Base-by-base conservation (phyloP, 140 eudicot species). In the Anethum foeniculum region DNA sequence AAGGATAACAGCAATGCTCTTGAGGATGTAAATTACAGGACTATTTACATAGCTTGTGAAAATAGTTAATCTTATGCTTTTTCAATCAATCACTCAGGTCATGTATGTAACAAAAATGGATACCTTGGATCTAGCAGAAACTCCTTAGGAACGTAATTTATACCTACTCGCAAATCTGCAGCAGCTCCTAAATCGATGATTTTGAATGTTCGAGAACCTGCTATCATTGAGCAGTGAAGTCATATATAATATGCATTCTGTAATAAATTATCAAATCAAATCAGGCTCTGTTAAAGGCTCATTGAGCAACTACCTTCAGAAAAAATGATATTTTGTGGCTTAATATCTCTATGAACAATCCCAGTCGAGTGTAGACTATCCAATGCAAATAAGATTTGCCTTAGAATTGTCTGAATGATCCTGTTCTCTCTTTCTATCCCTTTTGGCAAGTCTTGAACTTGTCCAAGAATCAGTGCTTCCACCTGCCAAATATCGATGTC, bases 61-160 rank as follows among this genome's bases (percentile, higher is more conserved):
- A 36, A 5, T 39, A 47, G 11, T 48, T 12, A 6, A 3, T 27
- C 52, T 64, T 23, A 64, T 47, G 47, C 69, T 39, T 19, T 16
- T 74, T 64, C n/a, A 32, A 11, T 67, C 77, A 65, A 25, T 43
- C 41, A 19, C 28, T 47, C 41, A 38, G 2, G 38, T 77, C 38
- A 18, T 10, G 14, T 4, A 25, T 27, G 4, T 47, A 41, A 47
- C 44, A 30, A 13, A 18, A 71, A 49, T 36, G 44, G 28, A 41
- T 86, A 95, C 99, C 99, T 92, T 81, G 99, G 99, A 88, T 95
- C 99, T 79, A 95, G 86, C 19, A 95, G 97, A 89, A 95, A 95
- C 86, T 95, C 99, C 81, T 95, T 95, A 30, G 99, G 99, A 73
- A 95, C 91, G 80, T 95, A 95, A 84, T 95, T 95, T 80, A 95